phyloP scores from a whole-genome alignment of 2,329 filamentous ascomycete genomes.

The Neopestalotiopsis rosae region DNA sequence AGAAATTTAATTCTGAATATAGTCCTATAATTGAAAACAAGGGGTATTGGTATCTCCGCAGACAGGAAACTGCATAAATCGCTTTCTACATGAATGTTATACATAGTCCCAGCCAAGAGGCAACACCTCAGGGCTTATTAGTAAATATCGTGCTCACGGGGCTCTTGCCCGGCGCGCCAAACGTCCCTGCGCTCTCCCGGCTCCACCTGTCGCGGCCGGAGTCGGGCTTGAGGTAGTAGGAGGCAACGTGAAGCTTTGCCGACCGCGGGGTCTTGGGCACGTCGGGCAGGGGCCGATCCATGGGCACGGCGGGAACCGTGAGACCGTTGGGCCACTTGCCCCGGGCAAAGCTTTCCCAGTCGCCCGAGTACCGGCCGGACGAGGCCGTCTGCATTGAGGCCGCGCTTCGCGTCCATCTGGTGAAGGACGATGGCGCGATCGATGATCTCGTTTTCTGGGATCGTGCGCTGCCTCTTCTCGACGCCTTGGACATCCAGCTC shows the following conservation, averaged over 20 bases:
- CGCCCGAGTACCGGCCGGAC: conserved; percentile 13
- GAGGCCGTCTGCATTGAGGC: conserved; percentile 13
- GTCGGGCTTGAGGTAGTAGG: conserved; percentile 7
- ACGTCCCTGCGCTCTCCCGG: conserved; percentile 19
- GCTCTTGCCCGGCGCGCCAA: conserved; percentile 16
- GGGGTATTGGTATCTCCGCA: conserved; percentile 3
- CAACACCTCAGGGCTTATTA: conserved; percentile 9
- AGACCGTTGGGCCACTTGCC: conserved; percentile 19
- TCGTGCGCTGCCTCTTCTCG: not conserved
- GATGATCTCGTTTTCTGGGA: conserved; percentile 3
- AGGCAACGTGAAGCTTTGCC: not conserved
- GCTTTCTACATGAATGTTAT: not conserved
- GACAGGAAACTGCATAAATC: not conserved
- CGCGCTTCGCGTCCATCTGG: conserved; percentile 14
- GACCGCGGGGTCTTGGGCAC: conserved; percentile 12
- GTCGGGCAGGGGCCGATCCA: not conserved
- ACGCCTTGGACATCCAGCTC: conserved; percentile 21
- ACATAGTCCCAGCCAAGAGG: conserved; percentile 1
- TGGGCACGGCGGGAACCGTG: conserved; percentile 14
- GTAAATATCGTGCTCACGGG: conserved; percentile 2
- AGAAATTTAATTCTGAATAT: not conserved
- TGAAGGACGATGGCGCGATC: not conserved
- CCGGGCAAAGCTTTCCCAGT: conserved; percentile 18
- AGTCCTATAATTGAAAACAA: not conserved
- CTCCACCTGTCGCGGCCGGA: conserved; percentile 2